Percentiles rank a stretch among this genome's conserved stretches.
These are phyloP conservation scores for Ophiocordyceps camponoti-floridani DNA, from an alignment of 2,329 filamentous ascomycete genomes.

Conservation along the genomic window DNA sequence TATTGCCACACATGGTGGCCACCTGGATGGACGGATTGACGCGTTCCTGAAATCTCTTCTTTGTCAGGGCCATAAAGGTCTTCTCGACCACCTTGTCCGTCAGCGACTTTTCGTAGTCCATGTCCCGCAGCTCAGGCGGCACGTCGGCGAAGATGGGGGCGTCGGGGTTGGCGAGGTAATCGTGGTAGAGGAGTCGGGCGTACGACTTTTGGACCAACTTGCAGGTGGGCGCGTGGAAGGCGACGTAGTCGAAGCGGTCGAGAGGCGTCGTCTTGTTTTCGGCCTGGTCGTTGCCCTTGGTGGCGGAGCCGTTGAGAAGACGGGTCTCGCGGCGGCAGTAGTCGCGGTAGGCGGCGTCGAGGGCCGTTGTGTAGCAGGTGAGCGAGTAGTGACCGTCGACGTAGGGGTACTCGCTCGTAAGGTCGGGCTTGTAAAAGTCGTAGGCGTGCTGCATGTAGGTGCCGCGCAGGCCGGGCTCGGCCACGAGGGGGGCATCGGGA, in stretches of 20 bases:
- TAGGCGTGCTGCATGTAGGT: slow-evolving; percentile 72
- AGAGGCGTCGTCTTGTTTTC: slow-evolving; percentile 38
- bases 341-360: slow-evolving; percentile 65
- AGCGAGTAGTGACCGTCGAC: slow-evolving; percentile 73
- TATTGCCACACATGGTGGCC: slow-evolving; percentile 57
- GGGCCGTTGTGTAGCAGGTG: slow-evolving; percentile 65
- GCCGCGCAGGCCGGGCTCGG: slow-evolving; percentile 64
- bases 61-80: slow-evolving; percentile 67
- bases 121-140: slow-evolving; percentile 55
- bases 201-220: slow-evolving; percentile 79
- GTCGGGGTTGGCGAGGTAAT: slow-evolving; percentile 56
- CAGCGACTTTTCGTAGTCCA: slow-evolving; percentile 65
- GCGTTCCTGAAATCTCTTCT: slow-evolving; percentile 70
- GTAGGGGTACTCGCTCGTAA: slow-evolving; percentile 73
- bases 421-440: slow-evolving; percentile 81
- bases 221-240: slow-evolving; percentile 75
- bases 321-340: slow-evolving; percentile 58
- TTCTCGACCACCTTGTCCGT: slow-evolving; percentile 73
- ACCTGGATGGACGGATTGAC: slow-evolving; percentile 58
- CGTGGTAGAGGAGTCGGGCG: slow-evolving; percentile 68
- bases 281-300: slow-evolving; percentile 21
- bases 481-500: slow-evolving; percentile 57
- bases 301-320: slow-evolving; percentile 31
- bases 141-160: slow-evolving; percentile 55
- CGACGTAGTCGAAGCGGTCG: slow-evolving; percentile 69